A percentile compares a stretch with the other conserved stretches of the same genome.
phyloP scores from a whole-genome alignment of 2,329 filamentous ascomycete genomes.

The Shiraia sp. region DNA sequence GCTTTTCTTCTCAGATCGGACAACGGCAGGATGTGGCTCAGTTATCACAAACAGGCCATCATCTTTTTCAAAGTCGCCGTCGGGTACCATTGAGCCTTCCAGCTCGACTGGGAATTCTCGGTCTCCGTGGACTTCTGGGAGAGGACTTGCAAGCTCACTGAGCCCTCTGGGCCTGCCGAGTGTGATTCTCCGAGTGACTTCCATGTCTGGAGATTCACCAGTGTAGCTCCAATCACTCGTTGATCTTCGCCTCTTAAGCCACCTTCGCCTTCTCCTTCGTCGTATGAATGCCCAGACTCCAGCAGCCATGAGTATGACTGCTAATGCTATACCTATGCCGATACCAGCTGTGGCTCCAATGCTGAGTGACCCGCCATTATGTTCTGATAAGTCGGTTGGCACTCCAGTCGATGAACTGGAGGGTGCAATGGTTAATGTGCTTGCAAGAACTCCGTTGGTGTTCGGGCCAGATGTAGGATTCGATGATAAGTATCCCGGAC shows the following conservation, averaged over 20 bases:
- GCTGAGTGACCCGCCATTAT: slow-evolving; percentile 5
- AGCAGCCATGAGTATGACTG: slow-evolving; percentile 12
- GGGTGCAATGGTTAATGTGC: too few relatives aligned
- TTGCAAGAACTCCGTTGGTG: too few relatives aligned
- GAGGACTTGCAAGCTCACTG: slow-evolving; percentile 15
- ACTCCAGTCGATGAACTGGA: too few relatives aligned
- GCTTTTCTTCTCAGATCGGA: too few relatives aligned
- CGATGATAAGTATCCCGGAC: too few relatives aligned
- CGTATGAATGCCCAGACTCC: slow-evolving; percentile 16
- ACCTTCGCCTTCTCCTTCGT: slow-evolving; percentile 6
- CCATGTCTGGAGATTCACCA: slow-evolving; percentile 16
- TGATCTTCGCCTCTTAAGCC: slow-evolving; percentile 5
- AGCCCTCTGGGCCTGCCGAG: neutral
- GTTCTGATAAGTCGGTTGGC: neutral
- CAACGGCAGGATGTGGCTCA: too few relatives aligned
- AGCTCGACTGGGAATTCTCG: slow-evolving; percentile 15
- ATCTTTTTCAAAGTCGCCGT: neutral
- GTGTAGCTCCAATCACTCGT: neutral
- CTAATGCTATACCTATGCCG: slow-evolving; percentile 18
- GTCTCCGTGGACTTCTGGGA: slow-evolving; percentile 9
- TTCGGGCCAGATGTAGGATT: too few relatives aligned
- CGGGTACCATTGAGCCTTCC: slow-evolving; percentile 11
- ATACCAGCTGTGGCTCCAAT: slow-evolving; percentile 19
- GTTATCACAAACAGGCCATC: too few relatives aligned
- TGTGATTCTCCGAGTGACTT: slow-evolving; percentile 7